phyloP scores from a whole-genome alignment of 495 filamentous ascomycete species.

The Neurospora sp. region DNA sequence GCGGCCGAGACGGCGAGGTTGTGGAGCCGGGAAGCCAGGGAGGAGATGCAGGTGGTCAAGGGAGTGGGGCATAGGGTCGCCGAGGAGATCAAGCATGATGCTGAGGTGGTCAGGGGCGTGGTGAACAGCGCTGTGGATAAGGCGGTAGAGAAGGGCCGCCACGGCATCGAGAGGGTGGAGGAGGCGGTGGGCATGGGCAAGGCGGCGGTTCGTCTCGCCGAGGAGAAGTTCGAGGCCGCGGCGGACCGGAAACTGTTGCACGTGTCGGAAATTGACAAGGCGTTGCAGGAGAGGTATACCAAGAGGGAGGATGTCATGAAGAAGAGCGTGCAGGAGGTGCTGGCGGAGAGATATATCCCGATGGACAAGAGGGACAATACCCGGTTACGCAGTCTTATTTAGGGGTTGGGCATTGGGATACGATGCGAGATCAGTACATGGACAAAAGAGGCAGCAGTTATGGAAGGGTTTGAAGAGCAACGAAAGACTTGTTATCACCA shows the following conservation, averaged over 20 bases:
- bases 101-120: constrained; percentile 7
- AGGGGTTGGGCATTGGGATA: neutral
- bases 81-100: neutral
- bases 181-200: constrained; percentile 10
- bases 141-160: constrained; percentile 20
- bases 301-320: constrained; percentile 16
- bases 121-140: constrained; percentile 20
- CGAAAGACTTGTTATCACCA: neutral
- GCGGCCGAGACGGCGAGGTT: constrained; percentile 9
- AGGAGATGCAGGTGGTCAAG: constrained; percentile 8
- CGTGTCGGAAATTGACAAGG: constrained; percentile 34
- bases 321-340: constrained; percentile 32
- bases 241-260: constrained; percentile 18
- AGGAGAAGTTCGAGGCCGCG: constrained; percentile 15
- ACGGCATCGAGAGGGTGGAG: constrained; percentile 7
- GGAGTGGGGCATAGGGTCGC: constrained; percentile 3
- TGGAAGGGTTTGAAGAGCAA: neutral
- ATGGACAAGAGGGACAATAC: constrained; percentile 31
- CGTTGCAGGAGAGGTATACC: constrained; percentile 37
- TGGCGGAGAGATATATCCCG: constrained; percentile 39
- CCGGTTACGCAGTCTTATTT: constrained; percentile 5
- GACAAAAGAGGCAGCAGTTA: neutral
- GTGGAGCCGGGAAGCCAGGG: constrained; percentile 10
- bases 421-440: neutral
- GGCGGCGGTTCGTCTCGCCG: constrained; percentile 19